Evolutionary conservation across 139 green algal genomes (phyloP), one percentile per base, ranked within the genome.

Genomic region (Bryopsis sp.): DNA sequence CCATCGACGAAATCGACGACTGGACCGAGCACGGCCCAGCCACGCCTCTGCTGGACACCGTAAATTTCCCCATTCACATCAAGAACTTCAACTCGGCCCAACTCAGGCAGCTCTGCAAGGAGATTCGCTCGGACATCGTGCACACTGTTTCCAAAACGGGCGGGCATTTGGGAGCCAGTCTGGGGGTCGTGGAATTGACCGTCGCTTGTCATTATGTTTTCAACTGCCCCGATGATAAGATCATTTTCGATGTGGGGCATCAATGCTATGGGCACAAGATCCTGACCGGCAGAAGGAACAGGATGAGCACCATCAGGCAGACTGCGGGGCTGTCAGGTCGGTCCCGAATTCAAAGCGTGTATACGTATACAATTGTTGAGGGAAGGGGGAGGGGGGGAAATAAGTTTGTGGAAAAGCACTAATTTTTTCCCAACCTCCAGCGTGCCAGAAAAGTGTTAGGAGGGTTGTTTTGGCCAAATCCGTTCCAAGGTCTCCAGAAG

Each of bases 231-330:
- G 84, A 93, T 39, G 92, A 97, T 81, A 96, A 95, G 68, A 86
- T 99, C 57, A 91, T 99, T 38, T 99, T 81, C 75, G 94, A 99
- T 62, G 94, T 98, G 24, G 80, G 82, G 28, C 85, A 93, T 72
- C 92, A 97, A 81, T 90, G 90, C 0, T 99, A 99, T 72, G 88
- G 86, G 6, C 94, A 99, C 79, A 99, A 99, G 75, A 99, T 98
- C 50, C 76, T 99, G 58, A 99, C 94, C 0, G 94, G 94, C 2
- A 75, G 94, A 11, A 80, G 94, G 11, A 70, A 57, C 34, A 64
- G 75, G n/a, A 98, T 99, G 94, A 57, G 46, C 57, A 95, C 89
- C 47, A 98, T 99, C 67, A 80, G 94, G 28, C 86, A 93, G 74
- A 91, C 87, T 24, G 82, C 84, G 26, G 94, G 94, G 43, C 81